Evolutionary conservation across 331 rosid genomes (phyloP).

Genomic region (Saraca asoca): DNA sequence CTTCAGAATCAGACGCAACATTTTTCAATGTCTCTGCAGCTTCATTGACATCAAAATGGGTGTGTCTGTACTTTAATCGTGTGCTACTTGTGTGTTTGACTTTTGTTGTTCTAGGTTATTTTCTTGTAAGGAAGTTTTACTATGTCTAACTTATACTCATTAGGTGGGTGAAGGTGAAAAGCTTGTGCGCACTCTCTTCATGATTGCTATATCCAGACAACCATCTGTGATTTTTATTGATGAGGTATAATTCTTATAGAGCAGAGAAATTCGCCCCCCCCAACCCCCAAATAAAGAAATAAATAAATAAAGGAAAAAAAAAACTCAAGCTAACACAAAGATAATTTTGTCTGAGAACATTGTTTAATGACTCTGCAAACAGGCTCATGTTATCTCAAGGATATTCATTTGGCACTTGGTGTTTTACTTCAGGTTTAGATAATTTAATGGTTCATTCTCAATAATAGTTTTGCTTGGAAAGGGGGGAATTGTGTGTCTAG

Average conservation of each 20-base stretch:
- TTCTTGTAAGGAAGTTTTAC: slow-evolving; percentile 30
- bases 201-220: slow-evolving; percentile 89
- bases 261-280: not conserved
- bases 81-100: slow-evolving; percentile 12
- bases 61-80: slow-evolving; percentile 35
- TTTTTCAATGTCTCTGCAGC: slow-evolving; percentile 87
- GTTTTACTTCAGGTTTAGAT: not conserved
- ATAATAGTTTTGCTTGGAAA: too few relatives aligned
- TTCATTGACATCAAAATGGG: slow-evolving; percentile 98
- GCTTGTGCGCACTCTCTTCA: slow-evolving; percentile 90
- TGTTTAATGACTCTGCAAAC: slow-evolving; percentile 14
- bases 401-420: slow-evolving; percentile 24
- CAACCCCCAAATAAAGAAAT: not conserved
- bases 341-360: not conserved
- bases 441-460: not conserved
- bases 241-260: slow-evolving; percentile 59
- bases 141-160: slow-evolving; percentile 36
- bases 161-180: slow-evolving; percentile 98
- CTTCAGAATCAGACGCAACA: slow-evolving; percentile 96
- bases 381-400: not conserved
- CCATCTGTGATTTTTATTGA: slow-evolving; percentile 97
- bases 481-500: not conserved
- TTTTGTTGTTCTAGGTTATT: slow-evolving; percentile 21
- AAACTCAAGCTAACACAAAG: too few relatives aligned
- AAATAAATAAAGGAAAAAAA: too few relatives aligned